A percentile compares a stretch with the other conserved stretches of the same genome.
phyloP scores from a whole-genome alignment of 225 moss, liverwort and hornwort genomes.

The Marchantia polymorpha region DNA sequence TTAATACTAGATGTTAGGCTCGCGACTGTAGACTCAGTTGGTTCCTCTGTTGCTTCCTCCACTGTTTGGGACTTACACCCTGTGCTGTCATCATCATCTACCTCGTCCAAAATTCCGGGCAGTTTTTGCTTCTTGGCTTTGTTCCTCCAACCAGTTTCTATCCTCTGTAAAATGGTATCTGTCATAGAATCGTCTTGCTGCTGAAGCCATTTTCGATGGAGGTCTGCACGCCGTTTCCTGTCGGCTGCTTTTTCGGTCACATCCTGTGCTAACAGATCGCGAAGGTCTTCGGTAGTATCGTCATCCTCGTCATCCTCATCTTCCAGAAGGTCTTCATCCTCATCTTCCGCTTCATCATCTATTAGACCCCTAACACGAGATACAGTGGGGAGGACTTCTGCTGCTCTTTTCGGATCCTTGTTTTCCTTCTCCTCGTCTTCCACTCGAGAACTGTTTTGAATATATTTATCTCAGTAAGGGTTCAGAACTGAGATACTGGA shows the following conservation, averaged over 20 bases:
- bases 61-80: background rate
- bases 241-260: slow-evolving; percentile 62
- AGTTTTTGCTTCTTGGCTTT: slow-evolving; percentile 24
- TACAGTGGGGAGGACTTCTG: slow-evolving; percentile 46
- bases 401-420: slow-evolving; percentile 27
- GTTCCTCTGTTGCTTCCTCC: background rate
- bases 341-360: slow-evolving; percentile 97
- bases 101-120: slow-evolving; percentile 27
- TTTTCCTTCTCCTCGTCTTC: slow-evolving; percentile 46
- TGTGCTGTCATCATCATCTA: background rate
- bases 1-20: background rate
- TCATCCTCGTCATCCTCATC: slow-evolving; percentile 69
- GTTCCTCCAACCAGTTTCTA: slow-evolving; percentile 34
- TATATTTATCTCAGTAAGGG: no score
- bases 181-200: slow-evolving; percentile 57
- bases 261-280: slow-evolving; percentile 62
- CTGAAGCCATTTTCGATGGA: slow-evolving; percentile 91
- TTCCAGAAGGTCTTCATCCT: slow-evolving; percentile 73
- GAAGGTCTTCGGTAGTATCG: slow-evolving; percentile 61
- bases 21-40: background rate
- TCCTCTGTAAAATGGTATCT: slow-evolving; percentile 33
- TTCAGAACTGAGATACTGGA: no score
- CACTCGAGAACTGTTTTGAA: slow-evolving; percentile 26
- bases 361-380: slow-evolving; percentile 65
- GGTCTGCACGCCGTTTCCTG: slow-evolving; percentile 57